Percentiles rank a stretch among this genome's conserved stretches.
phyloP scores from a whole-genome alignment of 192 early-diverging fungal genomes.

The Coemansia sp. region DNA sequence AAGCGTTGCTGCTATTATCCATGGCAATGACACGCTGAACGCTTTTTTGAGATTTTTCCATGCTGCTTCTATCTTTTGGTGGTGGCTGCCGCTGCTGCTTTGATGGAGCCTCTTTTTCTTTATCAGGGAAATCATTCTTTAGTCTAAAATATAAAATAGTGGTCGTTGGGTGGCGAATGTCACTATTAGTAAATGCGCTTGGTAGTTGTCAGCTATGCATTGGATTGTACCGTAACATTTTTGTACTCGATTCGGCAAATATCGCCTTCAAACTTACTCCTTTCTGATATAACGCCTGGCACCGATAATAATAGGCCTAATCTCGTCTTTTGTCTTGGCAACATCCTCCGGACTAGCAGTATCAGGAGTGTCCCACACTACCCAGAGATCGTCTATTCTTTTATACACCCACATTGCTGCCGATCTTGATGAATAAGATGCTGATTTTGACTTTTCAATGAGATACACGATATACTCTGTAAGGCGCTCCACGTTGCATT shows the following conservation, averaged over 20 bases:
- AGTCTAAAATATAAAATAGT: neutral
- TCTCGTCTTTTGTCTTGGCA: neutral
- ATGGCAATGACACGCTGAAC: too few species aligned
- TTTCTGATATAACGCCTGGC: neutral
- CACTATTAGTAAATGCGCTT: neutral
- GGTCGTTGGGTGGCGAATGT: neutral
- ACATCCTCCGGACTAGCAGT: neutral
- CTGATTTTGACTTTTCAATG: neutral
- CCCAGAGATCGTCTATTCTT: constrained; percentile 13
- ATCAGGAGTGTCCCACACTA: constrained; percentile 15
- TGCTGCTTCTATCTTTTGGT: neutral
- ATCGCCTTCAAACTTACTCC: neutral
- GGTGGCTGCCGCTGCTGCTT: neutral
- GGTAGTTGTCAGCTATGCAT: neutral
- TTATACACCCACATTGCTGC: neutral
- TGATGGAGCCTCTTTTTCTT: neutral
- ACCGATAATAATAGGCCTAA: neutral
- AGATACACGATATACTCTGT: neutral
- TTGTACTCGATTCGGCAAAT: neutral
- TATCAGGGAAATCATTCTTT: neutral
- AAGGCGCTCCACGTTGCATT: constrained; percentile 1
- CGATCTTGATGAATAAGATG: neutral
- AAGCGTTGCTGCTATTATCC: neutral
- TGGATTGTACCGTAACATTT: neutral
- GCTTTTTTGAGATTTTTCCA: neutral